Base-by-base conservation (phyloP, 140 eudicot genomes). In the Bidens hawaiensis region DNA sequence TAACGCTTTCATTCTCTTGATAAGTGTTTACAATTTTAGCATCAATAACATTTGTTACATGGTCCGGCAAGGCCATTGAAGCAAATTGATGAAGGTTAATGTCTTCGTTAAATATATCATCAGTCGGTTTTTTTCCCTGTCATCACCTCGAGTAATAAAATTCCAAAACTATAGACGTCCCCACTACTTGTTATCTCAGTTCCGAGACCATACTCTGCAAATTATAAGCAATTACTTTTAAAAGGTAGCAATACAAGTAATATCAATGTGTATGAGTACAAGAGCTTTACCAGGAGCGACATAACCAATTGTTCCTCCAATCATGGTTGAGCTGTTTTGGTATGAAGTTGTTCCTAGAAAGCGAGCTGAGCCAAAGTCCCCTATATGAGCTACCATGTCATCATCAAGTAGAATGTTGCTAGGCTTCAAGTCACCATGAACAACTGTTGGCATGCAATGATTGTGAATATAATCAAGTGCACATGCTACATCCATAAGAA, bases 281-380 rank as follows among this genome's bases (percentile, higher is more conserved):
- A 14, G 13, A 3, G 49, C 4, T 3, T 9, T 62, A 73, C 75
- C 65, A 13, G 68, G 65, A 22, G 73, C 24, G 1, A 62, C 62
- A 57, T 73, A 60, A 7, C 81, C 81, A n/a, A 70, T 36, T 10
- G 79, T 51, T 21, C 83, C 79, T 47, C 19, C 67, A 2, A 70
- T 23, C 22, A 47, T 60, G 26, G 45, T 31, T 16, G 80, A 74
- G 64, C 51, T 57, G 4, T 55, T 52, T 40, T 67, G 62, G 26
- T 64, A 21, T 25, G 49, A 54, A 27, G 41, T 19, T 49, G 61
- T 27, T n/a, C 21, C 40, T 26, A 54, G 61, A 25, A 54, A 11
- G 14, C 61, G 42, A 54, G 82, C 70, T 33, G 71, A 22, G 10
- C 83, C 83, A 28, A 78, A 78, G 43, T 72, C 78, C 12, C 78